Evolutionary conservation across 1,139 yeast genomes (phyloP).

Genomic region (Yueomyces sp.): DNA sequence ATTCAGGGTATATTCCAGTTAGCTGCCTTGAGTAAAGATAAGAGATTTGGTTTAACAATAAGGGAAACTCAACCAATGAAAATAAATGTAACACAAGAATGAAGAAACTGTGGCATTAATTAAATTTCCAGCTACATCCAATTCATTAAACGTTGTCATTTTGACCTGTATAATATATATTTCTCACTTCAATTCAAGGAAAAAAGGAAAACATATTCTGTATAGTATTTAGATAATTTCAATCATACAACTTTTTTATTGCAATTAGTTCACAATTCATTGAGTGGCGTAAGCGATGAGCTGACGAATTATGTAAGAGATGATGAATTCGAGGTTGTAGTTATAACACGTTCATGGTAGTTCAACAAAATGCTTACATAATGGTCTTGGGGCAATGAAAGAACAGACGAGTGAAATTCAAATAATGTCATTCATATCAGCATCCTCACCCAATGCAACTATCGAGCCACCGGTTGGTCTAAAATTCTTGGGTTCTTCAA

Average conservation of each 20-base stretch:
- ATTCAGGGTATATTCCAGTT: conserved; percentile 41
- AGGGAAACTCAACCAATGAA: conserved; percentile 51
- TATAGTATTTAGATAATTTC: too few species aligned
- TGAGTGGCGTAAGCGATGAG: not conserved
- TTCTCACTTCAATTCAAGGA: too few species aligned
- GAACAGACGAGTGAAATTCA: conserved; percentile 1
- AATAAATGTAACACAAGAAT: conserved; percentile 1
- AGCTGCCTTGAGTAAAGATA: conserved; percentile 46
- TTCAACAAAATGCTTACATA: too few species aligned
- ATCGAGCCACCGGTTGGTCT: conserved; percentile 14
- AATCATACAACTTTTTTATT: too few species aligned
- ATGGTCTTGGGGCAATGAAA: too few species aligned
- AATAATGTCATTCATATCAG: conserved; percentile 13
- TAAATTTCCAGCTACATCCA: too few species aligned
- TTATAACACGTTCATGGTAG: not conserved
- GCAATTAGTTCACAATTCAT: too few species aligned
- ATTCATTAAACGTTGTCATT: too few species aligned
- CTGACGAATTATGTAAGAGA: not conserved
- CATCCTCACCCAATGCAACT: conserved; percentile 15
- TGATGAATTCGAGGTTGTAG: not conserved
- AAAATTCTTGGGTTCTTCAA: conserved; percentile 30
- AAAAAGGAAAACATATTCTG: too few species aligned
- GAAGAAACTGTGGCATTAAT: too few species aligned
- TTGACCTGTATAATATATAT: too few species aligned
- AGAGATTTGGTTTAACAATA: conserved; percentile 52